Conservation (phyloP, 805 yeast species). For the Phaffomyces opuntiae region DNA sequence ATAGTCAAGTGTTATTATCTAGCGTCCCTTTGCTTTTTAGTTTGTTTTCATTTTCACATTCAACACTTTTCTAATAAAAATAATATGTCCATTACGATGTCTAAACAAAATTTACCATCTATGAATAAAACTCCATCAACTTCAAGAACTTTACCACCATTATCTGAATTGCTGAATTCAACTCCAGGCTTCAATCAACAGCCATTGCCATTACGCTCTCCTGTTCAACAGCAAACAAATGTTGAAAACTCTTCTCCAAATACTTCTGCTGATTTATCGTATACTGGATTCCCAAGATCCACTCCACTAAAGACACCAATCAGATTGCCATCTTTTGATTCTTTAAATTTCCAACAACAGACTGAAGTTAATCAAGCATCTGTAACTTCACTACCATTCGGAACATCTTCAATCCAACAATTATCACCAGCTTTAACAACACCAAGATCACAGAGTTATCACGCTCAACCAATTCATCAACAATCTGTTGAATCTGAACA, state of each 20-base stretch:
- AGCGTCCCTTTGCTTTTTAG: no score
- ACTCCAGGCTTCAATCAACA: neutral
- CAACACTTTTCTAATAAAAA: no score
- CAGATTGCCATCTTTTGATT: conserved; percentile 23
- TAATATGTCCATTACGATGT: conserved; percentile 5
- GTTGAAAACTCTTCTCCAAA: conserved; percentile 1
- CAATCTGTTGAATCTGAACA: neutral
- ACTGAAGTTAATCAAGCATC: neutral
- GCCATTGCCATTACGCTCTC: neutral
- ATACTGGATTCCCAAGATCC: no score
- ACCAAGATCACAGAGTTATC: conserved; percentile 2
- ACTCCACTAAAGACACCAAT: conserved; percentile 16
- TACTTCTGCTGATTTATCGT: no score
- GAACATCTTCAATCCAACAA: conserved; percentile 1
- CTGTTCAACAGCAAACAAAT: neutral
- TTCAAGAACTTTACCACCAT: conserved; percentile 1
- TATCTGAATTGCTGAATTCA: conserved; percentile 1
- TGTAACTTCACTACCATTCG: neutral
- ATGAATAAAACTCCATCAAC: neutral
- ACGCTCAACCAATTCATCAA: neutral
- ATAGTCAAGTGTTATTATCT: no score
- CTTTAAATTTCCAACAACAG: conserved; percentile 14
- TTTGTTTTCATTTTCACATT: no score
- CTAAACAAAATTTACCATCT: conserved; percentile 3
- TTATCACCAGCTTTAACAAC: conserved; percentile 6